phyloP scores from a whole-genome alignment of 305 asterid species.

The Striga hermonthica region DNA sequence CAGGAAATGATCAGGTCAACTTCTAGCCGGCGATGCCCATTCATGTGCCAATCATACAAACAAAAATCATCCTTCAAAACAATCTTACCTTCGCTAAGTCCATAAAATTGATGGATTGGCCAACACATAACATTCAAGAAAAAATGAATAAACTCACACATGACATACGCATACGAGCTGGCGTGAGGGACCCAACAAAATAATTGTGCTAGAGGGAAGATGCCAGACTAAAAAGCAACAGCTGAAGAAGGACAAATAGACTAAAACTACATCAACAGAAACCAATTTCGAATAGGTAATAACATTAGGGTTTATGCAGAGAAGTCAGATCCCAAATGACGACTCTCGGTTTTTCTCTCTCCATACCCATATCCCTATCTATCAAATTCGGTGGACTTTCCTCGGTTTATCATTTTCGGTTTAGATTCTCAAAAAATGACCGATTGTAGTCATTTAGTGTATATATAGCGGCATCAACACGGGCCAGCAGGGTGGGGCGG shows the following conservation, averaged over 20 bases:
- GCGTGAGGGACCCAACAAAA: constrained; percentile 8
- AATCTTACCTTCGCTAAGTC: constrained; percentile 13
- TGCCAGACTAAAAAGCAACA: neutral
- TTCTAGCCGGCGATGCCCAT: constrained; percentile 29
- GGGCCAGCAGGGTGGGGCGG: no score
- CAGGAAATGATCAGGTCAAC: constrained; percentile 30
- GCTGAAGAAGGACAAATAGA: neutral
- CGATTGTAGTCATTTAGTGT: constrained; percentile 16
- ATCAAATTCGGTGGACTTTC: constrained; percentile 26
- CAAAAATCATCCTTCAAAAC: constrained; percentile 8
- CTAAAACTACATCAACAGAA: neutral
- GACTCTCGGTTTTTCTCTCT: constrained; percentile 21
- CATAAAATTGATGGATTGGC: constrained; percentile 1
- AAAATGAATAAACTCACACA: constrained; percentile 19
- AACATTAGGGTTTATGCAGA: constrained; percentile 25
- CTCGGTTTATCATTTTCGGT: constrained; percentile 22
- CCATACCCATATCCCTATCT: constrained; percentile 8
- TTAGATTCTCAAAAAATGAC: constrained; percentile 24
- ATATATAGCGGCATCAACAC: no score
- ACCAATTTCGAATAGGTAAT: constrained; percentile 3
- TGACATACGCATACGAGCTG: constrained; percentile 19
- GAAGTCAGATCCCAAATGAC: constrained; percentile 24
- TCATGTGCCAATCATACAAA: constrained; percentile 29
- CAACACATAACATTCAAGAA: neutral
- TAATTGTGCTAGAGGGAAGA: neutral